phyloP scores from a whole-genome alignment of 768 basidiomycete species.

The Rhodotorula kratochvilovae region DNA sequence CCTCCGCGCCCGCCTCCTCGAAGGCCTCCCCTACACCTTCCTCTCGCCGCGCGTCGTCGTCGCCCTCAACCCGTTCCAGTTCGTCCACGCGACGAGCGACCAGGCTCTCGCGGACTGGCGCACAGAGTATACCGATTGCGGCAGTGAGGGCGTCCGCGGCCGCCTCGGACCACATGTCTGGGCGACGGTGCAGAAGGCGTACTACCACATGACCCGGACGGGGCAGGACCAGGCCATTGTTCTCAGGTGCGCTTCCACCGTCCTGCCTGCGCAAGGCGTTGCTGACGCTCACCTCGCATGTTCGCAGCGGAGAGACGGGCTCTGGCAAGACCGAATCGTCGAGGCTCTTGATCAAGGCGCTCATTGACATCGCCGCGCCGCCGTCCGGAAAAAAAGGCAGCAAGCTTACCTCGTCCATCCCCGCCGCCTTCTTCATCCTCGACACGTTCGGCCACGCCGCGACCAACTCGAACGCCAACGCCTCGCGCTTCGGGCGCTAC shows the following conservation, averaged over 20 bases:
- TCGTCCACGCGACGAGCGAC: constrained; percentile 76
- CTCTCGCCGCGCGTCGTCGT: constrained; percentile 69
- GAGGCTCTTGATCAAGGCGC: constrained; percentile 73
- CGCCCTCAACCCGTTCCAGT: constrained; percentile 90
- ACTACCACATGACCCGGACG: constrained; percentile 93
- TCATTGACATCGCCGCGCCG: constrained; percentile 81
- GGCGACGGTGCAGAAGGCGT: constrained; percentile 81
- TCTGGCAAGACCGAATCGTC: constrained; percentile 91
- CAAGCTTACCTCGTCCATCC: constrained; percentile 69
- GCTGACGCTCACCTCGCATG: constrained; percentile 5
- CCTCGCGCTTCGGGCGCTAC: constrained; percentile 95
- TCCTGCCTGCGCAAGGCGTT: no score
- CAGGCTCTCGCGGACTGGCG: constrained; percentile 78
- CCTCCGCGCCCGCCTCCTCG: constrained; percentile 79
- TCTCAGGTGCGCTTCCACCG: constrained; percentile 61
- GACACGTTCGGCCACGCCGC: constrained; percentile 85
- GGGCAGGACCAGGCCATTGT: constrained; percentile 86
- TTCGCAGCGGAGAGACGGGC: constrained; percentile 75
- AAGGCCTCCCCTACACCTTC: constrained; percentile 72
- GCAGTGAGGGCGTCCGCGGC: constrained; percentile 51
- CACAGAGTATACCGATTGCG: constrained; percentile 67
- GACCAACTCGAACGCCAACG: constrained; percentile 86
- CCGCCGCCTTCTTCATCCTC: constrained; percentile 89
- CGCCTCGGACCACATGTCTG: constrained; percentile 79
- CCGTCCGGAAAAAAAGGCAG: constrained; percentile 56